Evolutionary conservation across 1,284 basidiomycete species (phyloP).

Genomic region (Microbotryomycetes sp.): DNA sequence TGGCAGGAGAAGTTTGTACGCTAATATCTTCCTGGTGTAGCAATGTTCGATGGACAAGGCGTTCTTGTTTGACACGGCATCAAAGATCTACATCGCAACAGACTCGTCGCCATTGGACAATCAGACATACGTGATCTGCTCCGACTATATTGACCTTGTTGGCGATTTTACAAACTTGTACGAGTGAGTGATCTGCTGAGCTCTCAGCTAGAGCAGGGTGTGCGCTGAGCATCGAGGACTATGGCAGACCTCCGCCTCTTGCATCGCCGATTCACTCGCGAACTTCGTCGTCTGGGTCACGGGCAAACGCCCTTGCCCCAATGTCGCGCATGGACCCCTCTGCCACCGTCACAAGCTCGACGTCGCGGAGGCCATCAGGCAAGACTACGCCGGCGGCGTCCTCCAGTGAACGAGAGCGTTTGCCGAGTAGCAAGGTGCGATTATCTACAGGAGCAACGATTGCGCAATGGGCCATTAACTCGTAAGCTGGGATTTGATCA

Average conservation of each 20-base stretch:
- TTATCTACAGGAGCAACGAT: constrained; percentile 27
- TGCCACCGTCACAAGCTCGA: neutral
- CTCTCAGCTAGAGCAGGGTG: neutral
- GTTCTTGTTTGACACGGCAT: constrained; percentile 81
- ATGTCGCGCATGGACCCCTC: neutral
- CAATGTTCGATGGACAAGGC: constrained; percentile 86
- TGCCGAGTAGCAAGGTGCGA: constrained; percentile 23
- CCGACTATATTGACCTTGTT: constrained; percentile 83
- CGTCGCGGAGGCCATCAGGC: neutral
- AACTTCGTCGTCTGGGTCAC: neutral
- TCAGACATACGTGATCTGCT: constrained; percentile 77
- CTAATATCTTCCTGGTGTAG: constrained; percentile 41
- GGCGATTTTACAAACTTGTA: constrained; percentile 54
- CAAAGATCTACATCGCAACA: constrained; percentile 81
- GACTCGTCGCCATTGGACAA: constrained; percentile 88
- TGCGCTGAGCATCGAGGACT: neutral
- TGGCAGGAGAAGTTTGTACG: neutral
- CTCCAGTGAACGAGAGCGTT: neutral
- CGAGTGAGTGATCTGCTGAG: constrained; percentile 27
- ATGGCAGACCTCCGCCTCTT: constrained; percentile 6
- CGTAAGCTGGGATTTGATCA: constrained; percentile 2
- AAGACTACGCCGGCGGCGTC: neutral
- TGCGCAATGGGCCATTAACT: constrained; percentile 30
- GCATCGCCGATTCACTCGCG: constrained; percentile 5
- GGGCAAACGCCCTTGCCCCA: neutral